Evolutionary conservation across 345 rosid genomes (phyloP).

Genomic region (Viola odorata): DNA sequence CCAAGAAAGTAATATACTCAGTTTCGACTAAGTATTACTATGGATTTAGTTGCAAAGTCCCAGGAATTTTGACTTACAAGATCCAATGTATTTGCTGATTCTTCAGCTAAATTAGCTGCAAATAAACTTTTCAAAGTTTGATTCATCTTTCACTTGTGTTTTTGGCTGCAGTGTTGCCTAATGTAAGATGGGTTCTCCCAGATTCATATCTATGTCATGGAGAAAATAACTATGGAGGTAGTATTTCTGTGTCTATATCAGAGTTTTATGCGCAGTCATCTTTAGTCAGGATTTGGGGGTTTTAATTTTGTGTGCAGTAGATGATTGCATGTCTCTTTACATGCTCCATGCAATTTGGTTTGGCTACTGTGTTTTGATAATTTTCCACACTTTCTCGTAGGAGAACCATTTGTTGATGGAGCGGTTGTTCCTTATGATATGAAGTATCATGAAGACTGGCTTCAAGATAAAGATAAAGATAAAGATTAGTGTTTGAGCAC

Average conservation of each 20-base stretch:
- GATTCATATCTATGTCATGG: constrained; percentile 32
- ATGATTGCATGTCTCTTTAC: not conserved
- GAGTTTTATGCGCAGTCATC: not conserved
- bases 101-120: not conserved
- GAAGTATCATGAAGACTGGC: not conserved
- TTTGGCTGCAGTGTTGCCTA: constrained; percentile 33
- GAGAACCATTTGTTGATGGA: not conserved
- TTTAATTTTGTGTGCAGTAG: not conserved
- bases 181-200: constrained; percentile 40
- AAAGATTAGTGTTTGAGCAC: not conserved
- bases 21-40: constrained; percentile 45
- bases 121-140: not conserved
- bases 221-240: constrained; percentile 38
- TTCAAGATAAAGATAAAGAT: not conserved
- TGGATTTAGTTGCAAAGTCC: constrained; percentile 39
- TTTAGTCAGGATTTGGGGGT: not conserved
- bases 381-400: not conserved
- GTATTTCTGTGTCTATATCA: not conserved
- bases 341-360: not conserved
- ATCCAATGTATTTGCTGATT: constrained; percentile 22
- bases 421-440: not conserved
- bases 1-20: constrained; percentile 41
- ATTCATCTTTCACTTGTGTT: not conserved
- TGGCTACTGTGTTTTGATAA: not conserved
- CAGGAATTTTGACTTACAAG: constrained; percentile 26